A percentile compares a stretch with the other conserved stretches of the same genome.
phyloP scores from a whole-genome alignment of 2,329 filamentous ascomycete genomes.

The Cercospora sp. region DNA sequence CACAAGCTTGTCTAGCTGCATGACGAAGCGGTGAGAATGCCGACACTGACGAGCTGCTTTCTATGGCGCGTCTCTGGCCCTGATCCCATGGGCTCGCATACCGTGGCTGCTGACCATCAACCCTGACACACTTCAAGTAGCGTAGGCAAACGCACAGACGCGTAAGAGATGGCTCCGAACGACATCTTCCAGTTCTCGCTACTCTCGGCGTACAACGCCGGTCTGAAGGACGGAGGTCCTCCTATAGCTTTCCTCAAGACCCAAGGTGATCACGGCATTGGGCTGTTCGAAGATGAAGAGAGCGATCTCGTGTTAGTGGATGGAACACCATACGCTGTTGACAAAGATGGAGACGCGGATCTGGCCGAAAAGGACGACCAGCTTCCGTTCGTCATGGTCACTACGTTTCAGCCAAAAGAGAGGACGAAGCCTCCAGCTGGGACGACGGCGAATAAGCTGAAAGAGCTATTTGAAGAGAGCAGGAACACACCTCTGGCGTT shows the following conservation, averaged over 20 bases:
- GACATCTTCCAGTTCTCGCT: constrained; percentile 50
- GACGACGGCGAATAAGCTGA: constrained; percentile 31
- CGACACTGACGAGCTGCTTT: not conserved
- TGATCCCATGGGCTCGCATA: not conserved
- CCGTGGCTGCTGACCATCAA: not conserved
- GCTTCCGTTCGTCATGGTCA: constrained; percentile 47
- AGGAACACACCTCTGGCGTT: constrained; percentile 47
- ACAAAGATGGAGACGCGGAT: constrained; percentile 36
- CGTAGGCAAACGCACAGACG: constrained; percentile 32
- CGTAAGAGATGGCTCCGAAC: constrained; percentile 41
- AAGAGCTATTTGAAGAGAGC: constrained; percentile 33
- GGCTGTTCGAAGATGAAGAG: constrained; percentile 42
- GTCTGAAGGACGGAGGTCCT: constrained; percentile 41
- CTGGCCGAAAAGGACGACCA: constrained; percentile 39
- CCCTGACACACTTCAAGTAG: not conserved
- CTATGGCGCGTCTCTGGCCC: not conserved
- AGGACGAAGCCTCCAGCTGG: constrained; percentile 33
- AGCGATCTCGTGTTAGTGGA: constrained; percentile 42
- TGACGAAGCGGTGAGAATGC: constrained; percentile 5
- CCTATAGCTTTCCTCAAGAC: constrained; percentile 42
- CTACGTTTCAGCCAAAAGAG: constrained; percentile 43
- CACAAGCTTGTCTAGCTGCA: constrained; percentile 9
- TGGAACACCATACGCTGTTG: constrained; percentile 38
- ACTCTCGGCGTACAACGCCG: constrained; percentile 41
- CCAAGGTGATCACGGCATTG: constrained; percentile 48